These are phyloP conservation scores for Pseudocercospora vitis DNA, from an alignment of 2,329 filamentous ascomycete species.

Conservation along the genomic window DNA sequence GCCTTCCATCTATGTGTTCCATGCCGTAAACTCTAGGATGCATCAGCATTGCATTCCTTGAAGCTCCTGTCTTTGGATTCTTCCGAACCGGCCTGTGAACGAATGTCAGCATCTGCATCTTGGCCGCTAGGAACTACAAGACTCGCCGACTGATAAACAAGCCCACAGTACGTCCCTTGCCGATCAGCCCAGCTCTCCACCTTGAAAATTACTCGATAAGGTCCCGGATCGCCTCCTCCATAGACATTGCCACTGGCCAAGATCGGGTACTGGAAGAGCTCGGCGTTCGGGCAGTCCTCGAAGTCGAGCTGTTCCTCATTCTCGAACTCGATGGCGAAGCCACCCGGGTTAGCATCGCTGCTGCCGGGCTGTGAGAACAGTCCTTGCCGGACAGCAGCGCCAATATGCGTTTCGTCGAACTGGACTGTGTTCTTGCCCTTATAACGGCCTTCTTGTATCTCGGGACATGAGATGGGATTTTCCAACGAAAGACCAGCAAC, in stretches of 20 bases:
- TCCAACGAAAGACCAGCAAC: too few relatives aligned
- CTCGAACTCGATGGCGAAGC: background rate
- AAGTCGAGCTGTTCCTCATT: background rate
- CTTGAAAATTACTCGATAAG: background rate
- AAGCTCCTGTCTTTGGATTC: background rate
- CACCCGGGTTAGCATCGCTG: background rate
- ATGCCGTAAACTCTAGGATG: too few relatives aligned
- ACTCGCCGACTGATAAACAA: background rate
- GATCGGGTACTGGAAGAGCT: constrained; percentile 1
- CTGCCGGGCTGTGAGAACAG: background rate
- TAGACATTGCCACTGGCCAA: background rate
- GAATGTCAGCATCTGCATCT: background rate
- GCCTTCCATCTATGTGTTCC: too few relatives aligned
- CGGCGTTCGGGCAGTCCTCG: background rate
- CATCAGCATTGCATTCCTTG: too few relatives aligned
- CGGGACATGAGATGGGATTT: too few relatives aligned
- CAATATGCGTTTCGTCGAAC: too few relatives aligned
- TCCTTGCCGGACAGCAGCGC: background rate
- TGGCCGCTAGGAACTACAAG: too few relatives aligned
- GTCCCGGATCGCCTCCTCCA: background rate
- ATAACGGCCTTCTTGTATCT: too few relatives aligned
- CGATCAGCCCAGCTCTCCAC: background rate
- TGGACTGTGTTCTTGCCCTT: too few relatives aligned
- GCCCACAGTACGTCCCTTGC: background rate
- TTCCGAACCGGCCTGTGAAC: background rate